A percentile compares a stretch with the other conserved stretches of the same genome.
These are phyloP conservation scores for Talaromyces islandicus DNA, from an alignment of 2,329 filamentous ascomycete genomes.

Conservation along the genomic window DNA sequence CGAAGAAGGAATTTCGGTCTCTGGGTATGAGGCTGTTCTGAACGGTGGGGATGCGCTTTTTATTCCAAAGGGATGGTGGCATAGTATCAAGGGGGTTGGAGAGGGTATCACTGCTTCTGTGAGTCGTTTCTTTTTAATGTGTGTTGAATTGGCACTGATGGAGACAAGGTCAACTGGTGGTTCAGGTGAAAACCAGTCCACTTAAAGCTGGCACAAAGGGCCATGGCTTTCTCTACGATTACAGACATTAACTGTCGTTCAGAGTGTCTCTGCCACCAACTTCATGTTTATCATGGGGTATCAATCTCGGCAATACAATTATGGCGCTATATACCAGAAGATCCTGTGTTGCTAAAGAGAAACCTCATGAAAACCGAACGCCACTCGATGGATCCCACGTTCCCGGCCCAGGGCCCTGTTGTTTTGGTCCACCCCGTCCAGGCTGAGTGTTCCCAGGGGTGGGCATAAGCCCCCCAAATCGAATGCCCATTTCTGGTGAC, in stretches of 20 bases:
- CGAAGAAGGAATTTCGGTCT: constrained; percentile 7
- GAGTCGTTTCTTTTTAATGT: constrained; percentile 18
- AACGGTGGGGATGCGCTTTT: constrained; percentile 65
- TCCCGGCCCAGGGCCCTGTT: not conserved
- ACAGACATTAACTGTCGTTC: not conserved
- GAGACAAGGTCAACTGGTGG: constrained; percentile 68
- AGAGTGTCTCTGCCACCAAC: not conserved
- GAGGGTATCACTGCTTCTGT: constrained; percentile 54
- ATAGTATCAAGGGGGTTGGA: constrained; percentile 65
- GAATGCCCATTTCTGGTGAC: constrained; percentile 75
- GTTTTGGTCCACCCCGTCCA: not conserved
- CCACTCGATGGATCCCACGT: constrained; percentile 11
- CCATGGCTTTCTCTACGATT: not conserved
- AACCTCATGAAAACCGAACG: constrained; percentile 8
- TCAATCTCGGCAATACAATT: not conserved
- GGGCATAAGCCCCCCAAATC: constrained; percentile 50
- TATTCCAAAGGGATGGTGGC: constrained; percentile 82
- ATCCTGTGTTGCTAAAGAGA: not conserved
- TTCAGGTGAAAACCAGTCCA: constrained; percentile 44
- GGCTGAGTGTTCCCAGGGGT: constrained; percentile 8
- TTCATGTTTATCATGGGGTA: not conserved
- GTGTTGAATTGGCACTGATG: constrained; percentile 7
- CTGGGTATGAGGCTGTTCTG: constrained; percentile 50
- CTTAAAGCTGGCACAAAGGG: not conserved
- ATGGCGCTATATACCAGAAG: not conserved